Base-by-base conservation (phyloP, 1,284 basidiomycete genomes). In the Ustilago esculenta region DNA sequence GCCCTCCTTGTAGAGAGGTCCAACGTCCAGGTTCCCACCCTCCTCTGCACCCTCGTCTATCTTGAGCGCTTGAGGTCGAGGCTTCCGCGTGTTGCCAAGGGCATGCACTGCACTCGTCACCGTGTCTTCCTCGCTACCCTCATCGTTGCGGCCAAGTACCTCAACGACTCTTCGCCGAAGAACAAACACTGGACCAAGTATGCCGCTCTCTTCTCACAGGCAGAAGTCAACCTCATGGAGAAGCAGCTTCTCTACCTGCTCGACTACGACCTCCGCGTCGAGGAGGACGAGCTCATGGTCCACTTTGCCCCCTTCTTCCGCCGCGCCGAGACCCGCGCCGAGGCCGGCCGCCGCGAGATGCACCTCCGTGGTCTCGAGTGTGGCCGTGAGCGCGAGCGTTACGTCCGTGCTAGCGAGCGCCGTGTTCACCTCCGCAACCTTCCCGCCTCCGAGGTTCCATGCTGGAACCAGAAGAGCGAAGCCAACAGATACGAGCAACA, bases 71-170 rank as follows among this genome's bases (percentile, higher is more conserved):
- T 98, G 51, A 87, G 90, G 49, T 83, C 86, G 42, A 90, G 90
- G 79, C 85, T 98, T 41, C 92, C 94, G 10, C 86, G 88, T 53
- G 87, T 92, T 83, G 83, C 92, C 42, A 93, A 92, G 86, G 94
- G 94, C 46, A 90, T 94, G 86, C 88, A 90, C 21, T 95, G 92
- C 83, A 94, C 94, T 5, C 88, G 92, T 47, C 94, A 97, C 83
- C 90, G 95, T 44, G 90, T 98, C 67, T 97, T 98, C 84, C 87
- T 98, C 72, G 94, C 95, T 33, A 90, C 91, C 0, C 88, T 98
- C 77, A 98, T 98, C 83, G 91, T 94, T 44, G 90, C 95, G 25
- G 91, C 94, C 74, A 98, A 98, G 85, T 98, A 98, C 84, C 88
- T 98, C 79, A 97, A 98, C 84, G 94, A 98, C 84, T 92, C 92